phyloP scores from a whole-genome alignment of 2,329 filamentous ascomycete genomes.

The Waltergamsia citrina region DNA sequence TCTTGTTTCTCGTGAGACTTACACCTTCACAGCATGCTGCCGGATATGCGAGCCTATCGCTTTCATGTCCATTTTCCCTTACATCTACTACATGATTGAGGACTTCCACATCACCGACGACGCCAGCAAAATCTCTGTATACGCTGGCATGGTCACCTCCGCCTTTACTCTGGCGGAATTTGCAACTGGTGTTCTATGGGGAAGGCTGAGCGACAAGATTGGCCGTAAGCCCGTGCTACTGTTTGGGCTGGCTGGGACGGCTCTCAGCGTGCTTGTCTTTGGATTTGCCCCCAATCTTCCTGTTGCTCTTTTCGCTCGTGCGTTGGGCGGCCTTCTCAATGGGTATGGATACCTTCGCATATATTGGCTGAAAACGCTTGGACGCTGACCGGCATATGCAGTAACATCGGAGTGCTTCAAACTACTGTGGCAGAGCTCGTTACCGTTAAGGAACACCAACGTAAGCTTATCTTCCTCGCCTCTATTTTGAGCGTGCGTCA shows the following conservation, averaged over 20 bases:
- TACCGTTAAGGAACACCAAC: conserved; percentile 86
- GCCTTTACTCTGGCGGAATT: conserved; percentile 96
- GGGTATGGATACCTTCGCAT: conserved; percentile 51
- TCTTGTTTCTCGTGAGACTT: conserved; percentile 1
- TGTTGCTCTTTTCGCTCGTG: conserved; percentile 77
- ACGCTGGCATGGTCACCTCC: conserved; percentile 92
- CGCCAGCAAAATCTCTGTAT: conserved; percentile 74
- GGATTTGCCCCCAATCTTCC: conserved; percentile 79
- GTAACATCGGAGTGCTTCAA: conserved; percentile 90
- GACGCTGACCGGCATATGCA: conserved; percentile 21
- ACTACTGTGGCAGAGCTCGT: conserved; percentile 93
- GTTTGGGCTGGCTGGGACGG: conserved; percentile 82
- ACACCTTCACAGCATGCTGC: conserved; percentile 63
- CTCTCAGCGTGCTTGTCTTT: conserved; percentile 85
- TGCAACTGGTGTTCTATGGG: conserved; percentile 87
- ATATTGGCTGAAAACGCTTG: conserved; percentile 5
- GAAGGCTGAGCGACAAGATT: conserved; percentile 80
- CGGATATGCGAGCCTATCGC: conserved; percentile 97
- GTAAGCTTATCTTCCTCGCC: conserved; percentile 36
- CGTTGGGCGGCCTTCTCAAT: conserved; percentile 84
- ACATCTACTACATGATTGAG: conserved; percentile 95
- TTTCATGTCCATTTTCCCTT: conserved; percentile 99
- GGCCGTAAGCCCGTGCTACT: conserved; percentile 89
- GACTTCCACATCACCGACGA: conserved; percentile 80
- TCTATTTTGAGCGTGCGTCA: neutral